Conservation (phyloP, 2,329 filamentous ascomycete species). For the Colletotrichum graminicola region DNA sequence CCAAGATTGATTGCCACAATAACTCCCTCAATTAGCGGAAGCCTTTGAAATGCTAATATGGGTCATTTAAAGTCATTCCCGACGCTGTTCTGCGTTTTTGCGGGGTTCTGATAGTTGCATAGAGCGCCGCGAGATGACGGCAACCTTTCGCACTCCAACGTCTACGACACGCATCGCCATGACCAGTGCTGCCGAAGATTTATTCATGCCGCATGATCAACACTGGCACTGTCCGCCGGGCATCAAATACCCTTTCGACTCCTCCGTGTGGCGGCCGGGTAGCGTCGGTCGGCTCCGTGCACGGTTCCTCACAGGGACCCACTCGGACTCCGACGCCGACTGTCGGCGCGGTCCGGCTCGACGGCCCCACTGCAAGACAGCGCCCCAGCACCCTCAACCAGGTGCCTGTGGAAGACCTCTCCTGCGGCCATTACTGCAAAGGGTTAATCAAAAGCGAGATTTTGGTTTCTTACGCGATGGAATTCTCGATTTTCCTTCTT, state of each 20-base stretch:
- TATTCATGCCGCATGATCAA: conserved; percentile 27
- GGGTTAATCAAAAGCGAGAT: neutral
- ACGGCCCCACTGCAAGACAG: neutral
- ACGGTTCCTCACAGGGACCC: neutral
- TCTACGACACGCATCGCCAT: neutral
- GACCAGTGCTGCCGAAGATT: neutral
- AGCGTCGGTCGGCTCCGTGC: neutral
- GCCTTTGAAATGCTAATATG: conserved; percentile 13
- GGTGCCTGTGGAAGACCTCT: conserved; percentile 6
- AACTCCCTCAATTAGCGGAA: conserved; percentile 16
- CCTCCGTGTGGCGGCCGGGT: conserved; percentile 15
- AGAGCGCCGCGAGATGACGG: conserved; percentile 43
- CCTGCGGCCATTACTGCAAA: neutral
- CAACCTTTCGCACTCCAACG: conserved; percentile 13
- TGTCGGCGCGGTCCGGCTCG: neutral
- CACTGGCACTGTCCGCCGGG: conserved; percentile 39
- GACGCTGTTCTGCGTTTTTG: too few relatives aligned
- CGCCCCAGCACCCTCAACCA: neutral
- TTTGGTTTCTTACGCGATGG: neutral
- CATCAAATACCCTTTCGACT: conserved; percentile 22
- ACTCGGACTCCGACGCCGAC: neutral
- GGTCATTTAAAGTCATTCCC: conserved; percentile 20
- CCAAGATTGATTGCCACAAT: conserved; percentile 15
- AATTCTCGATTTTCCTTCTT: neutral
- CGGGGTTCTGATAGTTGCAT: neutral